Base-by-base conservation (phyloP, 169 alveolate genomes). In the Eimeria mitis region DNA sequence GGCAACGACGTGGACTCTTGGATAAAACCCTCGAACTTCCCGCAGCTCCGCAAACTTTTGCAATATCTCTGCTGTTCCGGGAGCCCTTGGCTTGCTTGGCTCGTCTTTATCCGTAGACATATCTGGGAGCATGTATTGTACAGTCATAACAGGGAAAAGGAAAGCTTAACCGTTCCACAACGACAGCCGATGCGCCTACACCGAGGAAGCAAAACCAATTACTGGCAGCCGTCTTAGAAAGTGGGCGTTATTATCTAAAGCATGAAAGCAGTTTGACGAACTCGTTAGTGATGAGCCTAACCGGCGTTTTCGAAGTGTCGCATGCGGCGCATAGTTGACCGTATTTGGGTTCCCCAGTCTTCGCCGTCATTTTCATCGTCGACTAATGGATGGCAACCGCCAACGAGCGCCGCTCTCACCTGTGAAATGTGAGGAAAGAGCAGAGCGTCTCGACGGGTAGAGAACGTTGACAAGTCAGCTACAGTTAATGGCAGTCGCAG, bases 401-500 rank as follows among this genome's bases (percentile, higher is more conserved):
- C 94, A 31, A 65, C 63, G 31, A 87, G 94, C 19, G 94, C 94
- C 83, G 84, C 94, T 21, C 94, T 40, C 61, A 87, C 81, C 44
- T 87, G 65, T 3, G 81, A 76, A 34, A 94, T 56, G 61, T 94
- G 96, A 37, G 96, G 94, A 52, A 94, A 94, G 81, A 94, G 96
- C 44, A 70, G 70, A 11, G 85, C 2, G 40, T 94, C 96, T 37
- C 83, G 88, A 91, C 59, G 28, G 49, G 81, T 31, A 31, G 94
- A 56, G 59, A 94, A 94, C 21, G 92, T 61, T 9, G 94, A 94
- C 88, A 94, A 42, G 56, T 94, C 94, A 23, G 94, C 94, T 19
- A 89, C 76, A 59, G 96, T 83, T 23, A 94, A 47, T 85, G 96
- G 96, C 88, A 94, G 88, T 34, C 89, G 96, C 7, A 94, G 96